These are phyloP conservation scores for Globisporangium alternatum DNA, from an alignment of 352 stramenopile genomes.

Conservation along the genomic window DNA sequence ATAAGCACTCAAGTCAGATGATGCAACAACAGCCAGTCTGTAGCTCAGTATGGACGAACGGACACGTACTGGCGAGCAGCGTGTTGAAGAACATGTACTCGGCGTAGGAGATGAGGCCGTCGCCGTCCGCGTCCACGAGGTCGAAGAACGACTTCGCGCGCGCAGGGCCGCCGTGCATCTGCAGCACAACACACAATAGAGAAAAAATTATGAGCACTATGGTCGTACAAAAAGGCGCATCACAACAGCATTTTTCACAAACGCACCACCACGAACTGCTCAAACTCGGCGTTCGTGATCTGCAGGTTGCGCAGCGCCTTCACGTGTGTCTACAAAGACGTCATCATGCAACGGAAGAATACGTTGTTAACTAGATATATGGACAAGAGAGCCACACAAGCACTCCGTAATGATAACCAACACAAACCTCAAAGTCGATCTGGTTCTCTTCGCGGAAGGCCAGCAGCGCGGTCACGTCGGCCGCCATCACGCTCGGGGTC, in stretches of 20 bases:
- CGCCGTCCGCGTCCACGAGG: constrained; percentile 80
- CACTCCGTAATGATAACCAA: not conserved
- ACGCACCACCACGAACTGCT: constrained; percentile 64
- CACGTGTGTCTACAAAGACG: constrained; percentile 55
- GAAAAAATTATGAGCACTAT: not conserved
- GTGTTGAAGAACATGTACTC: constrained; percentile 91
- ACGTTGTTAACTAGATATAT: not conserved
- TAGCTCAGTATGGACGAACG: not conserved
- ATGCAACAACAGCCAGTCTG: not conserved
- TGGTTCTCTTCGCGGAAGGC: constrained; percentile 52
- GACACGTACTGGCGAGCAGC: constrained; percentile 71
- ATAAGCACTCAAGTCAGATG: not conserved
- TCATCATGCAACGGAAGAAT: no score
- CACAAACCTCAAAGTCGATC: constrained; percentile 65
- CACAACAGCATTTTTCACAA: not conserved
- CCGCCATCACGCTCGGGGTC: constrained; percentile 35
- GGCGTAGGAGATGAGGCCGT: constrained; percentile 85
- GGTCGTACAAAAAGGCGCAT: not conserved
- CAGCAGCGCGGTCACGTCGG: constrained; percentile 53
- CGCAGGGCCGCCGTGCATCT: constrained; percentile 59
- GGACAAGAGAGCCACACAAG: not conserved
- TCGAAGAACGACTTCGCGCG: constrained; percentile 79
- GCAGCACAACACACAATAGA: not conserved
- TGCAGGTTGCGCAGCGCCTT: constrained; percentile 68
- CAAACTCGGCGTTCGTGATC: constrained; percentile 82